Evolutionary conservation across 75 land plant species (phyloP), one percentile per base, ranked within the genome.

Genomic region (Selaginella tamariscina): DNA sequence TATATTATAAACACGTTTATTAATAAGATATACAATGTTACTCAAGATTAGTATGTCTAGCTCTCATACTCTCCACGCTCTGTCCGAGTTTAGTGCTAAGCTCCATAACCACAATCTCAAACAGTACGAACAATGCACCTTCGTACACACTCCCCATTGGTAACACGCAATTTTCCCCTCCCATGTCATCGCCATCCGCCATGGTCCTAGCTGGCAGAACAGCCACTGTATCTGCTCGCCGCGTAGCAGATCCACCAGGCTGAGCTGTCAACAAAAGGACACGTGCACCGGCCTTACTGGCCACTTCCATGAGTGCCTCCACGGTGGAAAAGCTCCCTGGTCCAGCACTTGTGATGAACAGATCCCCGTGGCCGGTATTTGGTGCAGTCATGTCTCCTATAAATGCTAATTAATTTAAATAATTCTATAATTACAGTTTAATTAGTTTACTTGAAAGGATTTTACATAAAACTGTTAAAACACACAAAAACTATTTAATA

Each of bases 101-200:
- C 70, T 56, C 26, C 1, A 76, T 77, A 31, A 88, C 79, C 30
- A 76, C 89, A 81, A 88, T 85, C 82, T 91, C 97, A 60, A 88
- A 91, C 64, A 91, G 68, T 29, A 91, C 81, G 67, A 86, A 89
- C 82, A 91, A 31, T 20, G 94, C 89, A 8, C 97, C 97, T 30
- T 91, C 97, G 56, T 88, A 91, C 69, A 84, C 30, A 60, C 97
- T 91, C 33, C 97, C 97, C 97, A 91, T 91, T 27, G 95, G 97
- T 27, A 91, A 67, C 15, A 59, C 63, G 54, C 54, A 13, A 13
- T 13, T 13, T 20, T 49, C 54, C 54, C 54, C 54, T 5, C 27
- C 27, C 27, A 21, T 9, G 8, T 8, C 63, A 9, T 59, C 27
- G 9, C 63, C 63, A 28, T 71, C 75, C 1, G 73, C 74, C 78